Evolutionary conservation across 2,329 filamentous ascomycete species (phyloP).

Genomic region (Aspergillus clavatus): DNA sequence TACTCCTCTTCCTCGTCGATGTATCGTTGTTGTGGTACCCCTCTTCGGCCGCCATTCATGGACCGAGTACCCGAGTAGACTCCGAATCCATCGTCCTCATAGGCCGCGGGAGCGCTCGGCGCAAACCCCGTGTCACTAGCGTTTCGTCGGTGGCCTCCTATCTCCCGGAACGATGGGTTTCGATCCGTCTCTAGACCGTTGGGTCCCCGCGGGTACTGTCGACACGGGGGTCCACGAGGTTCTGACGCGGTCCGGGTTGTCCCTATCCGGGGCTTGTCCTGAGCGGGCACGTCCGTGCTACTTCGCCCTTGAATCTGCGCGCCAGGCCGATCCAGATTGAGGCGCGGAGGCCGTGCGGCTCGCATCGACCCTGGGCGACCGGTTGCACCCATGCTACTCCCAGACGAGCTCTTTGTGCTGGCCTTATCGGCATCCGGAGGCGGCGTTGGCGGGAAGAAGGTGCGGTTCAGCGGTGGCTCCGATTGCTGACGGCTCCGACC

Average conservation of each 20-base stretch:
- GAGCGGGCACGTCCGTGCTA: constrained; percentile 19
- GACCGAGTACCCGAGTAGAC: constrained; percentile 58
- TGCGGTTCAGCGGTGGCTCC: constrained; percentile 71
- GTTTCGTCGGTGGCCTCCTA: constrained; percentile 25
- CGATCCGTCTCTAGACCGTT: constrained; percentile 23
- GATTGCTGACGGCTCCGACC: constrained; percentile 76
- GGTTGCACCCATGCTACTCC: constrained; percentile 30
- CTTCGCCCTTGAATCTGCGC: constrained; percentile 31
- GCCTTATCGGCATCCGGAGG: constrained; percentile 79
- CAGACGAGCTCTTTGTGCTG: constrained; percentile 25
- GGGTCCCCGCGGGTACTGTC: constrained; percentile 29
- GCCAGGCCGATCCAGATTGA: constrained; percentile 33
- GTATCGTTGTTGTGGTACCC: constrained; percentile 51
- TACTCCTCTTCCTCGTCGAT: constrained; percentile 78
- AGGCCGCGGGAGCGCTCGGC: constrained; percentile 24
- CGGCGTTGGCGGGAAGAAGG: constrained; percentile 95
- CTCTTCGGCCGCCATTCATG: constrained; percentile 39
- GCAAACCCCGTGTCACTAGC: constrained; percentile 29
- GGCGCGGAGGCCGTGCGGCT: constrained; percentile 44
- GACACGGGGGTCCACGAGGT: constrained; percentile 41
- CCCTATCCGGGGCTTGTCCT: constrained; percentile 41
- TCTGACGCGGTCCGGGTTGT: constrained; percentile 50
- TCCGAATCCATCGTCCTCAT: constrained; percentile 54
- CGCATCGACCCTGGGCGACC: constrained; percentile 48
- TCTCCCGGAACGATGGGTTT: constrained; percentile 28